Percentiles rank a stretch among this genome's conserved stretches.
phyloP scores from a whole-genome alignment of 2,329 filamentous ascomycete genomes.

The Monosporascus sp. region DNA sequence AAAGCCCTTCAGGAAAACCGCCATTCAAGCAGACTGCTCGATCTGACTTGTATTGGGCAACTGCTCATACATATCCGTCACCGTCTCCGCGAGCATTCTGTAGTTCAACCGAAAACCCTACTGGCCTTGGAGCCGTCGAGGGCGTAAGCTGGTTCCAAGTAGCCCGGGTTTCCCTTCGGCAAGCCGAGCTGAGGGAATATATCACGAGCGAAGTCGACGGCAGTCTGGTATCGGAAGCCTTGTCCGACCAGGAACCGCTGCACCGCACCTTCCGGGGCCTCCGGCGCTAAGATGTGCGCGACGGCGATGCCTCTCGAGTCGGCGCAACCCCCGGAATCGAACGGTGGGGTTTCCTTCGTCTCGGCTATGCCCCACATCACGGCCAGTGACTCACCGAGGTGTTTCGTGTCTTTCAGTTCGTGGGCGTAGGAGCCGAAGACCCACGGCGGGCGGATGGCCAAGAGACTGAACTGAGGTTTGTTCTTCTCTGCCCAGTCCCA shows the following conservation, averaged over 20 bases:
- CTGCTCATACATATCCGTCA: slow-evolving; percentile 9
- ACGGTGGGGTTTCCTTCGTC: slow-evolving; percentile 23
- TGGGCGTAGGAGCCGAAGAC: slow-evolving; percentile 34
- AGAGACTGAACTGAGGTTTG: slow-evolving; percentile 30
- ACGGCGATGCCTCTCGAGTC: neutral
- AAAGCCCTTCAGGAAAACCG: neutral
- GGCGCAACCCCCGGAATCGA: slow-evolving; percentile 30
- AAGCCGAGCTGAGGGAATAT: slow-evolving; percentile 26
- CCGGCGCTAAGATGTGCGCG: neutral
- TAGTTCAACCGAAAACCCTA: slow-evolving; percentile 34
- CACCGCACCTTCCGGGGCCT: neutral
- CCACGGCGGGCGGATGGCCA: slow-evolving; percentile 38
- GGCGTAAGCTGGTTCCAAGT: slow-evolving; percentile 28
- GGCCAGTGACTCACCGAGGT: slow-evolving; percentile 24
- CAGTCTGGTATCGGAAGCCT: slow-evolving; percentile 31
- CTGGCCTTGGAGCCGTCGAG: slow-evolving; percentile 46
- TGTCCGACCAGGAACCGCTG: slow-evolving; percentile 10
- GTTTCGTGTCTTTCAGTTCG: slow-evolving; percentile 13
- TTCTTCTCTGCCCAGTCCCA: slow-evolving; percentile 25
- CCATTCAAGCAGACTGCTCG: neutral
- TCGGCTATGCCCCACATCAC: slow-evolving; percentile 24
- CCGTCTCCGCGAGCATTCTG: slow-evolving; percentile 9
- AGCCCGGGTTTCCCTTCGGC: slow-evolving; percentile 29
- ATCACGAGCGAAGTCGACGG: slow-evolving; percentile 32
- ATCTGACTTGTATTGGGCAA: slow-evolving; percentile 1